These are phyloP conservation scores for Lodderomyces oxycetoniae DNA, from an alignment of 1,139 yeast species.

Conservation along the genomic window DNA sequence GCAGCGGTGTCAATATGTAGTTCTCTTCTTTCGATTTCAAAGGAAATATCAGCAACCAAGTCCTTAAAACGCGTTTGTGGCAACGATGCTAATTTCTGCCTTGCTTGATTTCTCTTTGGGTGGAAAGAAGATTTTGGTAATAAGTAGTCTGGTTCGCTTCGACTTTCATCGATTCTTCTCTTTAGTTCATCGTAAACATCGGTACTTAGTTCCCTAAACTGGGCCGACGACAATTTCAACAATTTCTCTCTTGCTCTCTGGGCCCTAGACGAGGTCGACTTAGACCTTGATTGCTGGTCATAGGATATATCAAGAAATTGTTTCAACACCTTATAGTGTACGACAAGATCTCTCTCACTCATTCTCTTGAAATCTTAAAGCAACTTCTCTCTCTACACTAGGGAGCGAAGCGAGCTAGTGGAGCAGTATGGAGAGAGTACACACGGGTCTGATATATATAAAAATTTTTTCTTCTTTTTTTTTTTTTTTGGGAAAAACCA, in stretches of 20 bases:
- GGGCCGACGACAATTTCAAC: slow-evolving; percentile 73
- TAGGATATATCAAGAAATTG: slow-evolving; percentile 51
- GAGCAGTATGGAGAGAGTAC: too few relatives aligned
- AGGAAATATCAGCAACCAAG: slow-evolving; percentile 82
- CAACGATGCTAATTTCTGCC: slow-evolving; percentile 83
- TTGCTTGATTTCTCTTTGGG: slow-evolving; percentile 91
- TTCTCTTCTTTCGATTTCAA: slow-evolving; percentile 78
- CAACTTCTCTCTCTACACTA: too few relatives aligned
- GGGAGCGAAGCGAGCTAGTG: too few relatives aligned
- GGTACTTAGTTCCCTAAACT: slow-evolving; percentile 82
- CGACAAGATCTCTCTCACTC: slow-evolving; percentile 38
- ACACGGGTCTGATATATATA: too few relatives aligned
- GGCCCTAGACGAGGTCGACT: slow-evolving; percentile 53
- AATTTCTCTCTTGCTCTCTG: slow-evolving; percentile 82
- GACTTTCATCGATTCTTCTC: slow-evolving; percentile 58
- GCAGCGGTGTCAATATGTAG: slow-evolving; percentile 29
- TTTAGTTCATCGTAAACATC: slow-evolving; percentile 90
- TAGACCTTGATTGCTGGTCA: slow-evolving; percentile 40
- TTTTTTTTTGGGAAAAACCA: too few relatives aligned
- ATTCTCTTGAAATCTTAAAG: too few relatives aligned
- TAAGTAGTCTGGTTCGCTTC: slow-evolving; percentile 58
- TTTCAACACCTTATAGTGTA: slow-evolving; percentile 47
- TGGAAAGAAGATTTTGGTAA: slow-evolving; percentile 75
- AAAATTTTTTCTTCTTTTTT: too few relatives aligned
- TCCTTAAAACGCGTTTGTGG: slow-evolving; percentile 83